phyloP scores from a whole-genome alignment of 129 eudicot genomes.

The Saposhnikovia divaricata region DNA sequence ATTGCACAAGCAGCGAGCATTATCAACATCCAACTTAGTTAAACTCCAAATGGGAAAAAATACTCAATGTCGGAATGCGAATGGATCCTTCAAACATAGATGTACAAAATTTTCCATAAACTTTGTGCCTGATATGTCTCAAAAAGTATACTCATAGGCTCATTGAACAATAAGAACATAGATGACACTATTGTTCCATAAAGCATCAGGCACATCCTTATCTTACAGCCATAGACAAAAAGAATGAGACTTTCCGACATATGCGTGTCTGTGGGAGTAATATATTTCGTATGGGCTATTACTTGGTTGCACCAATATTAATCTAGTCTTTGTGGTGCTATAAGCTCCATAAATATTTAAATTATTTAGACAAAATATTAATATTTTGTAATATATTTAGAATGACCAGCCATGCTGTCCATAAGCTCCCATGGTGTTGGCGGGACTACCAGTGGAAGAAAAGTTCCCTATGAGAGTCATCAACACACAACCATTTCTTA shows the following conservation, averaged over 20 bases:
- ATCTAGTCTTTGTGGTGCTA: neutral
- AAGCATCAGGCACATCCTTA: constrained; percentile 44
- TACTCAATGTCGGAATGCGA: constrained; percentile 1
- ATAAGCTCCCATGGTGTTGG: constrained; percentile 67
- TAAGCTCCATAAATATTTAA: too few relatives aligned
- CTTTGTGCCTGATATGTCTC: constrained; percentile 74
- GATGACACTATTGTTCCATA: constrained; percentile 45
- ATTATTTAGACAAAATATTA: too few relatives aligned
- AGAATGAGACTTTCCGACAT: neutral
- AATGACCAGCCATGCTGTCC: constrained; percentile 77
- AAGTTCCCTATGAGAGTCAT: too few relatives aligned
- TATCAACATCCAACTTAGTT: too few relatives aligned
- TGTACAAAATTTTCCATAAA: neutral
- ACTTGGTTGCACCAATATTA: neutral
- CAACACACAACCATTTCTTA: too few relatives aligned
- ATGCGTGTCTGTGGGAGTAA: neutral
- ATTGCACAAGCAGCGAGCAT: constrained; percentile 44
- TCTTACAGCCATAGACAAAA: constrained; percentile 36
- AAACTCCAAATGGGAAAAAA: too few relatives aligned
- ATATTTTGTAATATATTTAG: too few relatives aligned
- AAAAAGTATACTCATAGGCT: constrained; percentile 81
- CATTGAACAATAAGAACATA: constrained; percentile 65
- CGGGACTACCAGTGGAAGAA: constrained; percentile 80
- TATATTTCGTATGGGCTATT: neutral
- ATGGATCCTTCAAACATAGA: neutral